Evolutionary conservation across 257 asterid genomes (phyloP).

Genomic region (Jasminum sambac): DNA sequence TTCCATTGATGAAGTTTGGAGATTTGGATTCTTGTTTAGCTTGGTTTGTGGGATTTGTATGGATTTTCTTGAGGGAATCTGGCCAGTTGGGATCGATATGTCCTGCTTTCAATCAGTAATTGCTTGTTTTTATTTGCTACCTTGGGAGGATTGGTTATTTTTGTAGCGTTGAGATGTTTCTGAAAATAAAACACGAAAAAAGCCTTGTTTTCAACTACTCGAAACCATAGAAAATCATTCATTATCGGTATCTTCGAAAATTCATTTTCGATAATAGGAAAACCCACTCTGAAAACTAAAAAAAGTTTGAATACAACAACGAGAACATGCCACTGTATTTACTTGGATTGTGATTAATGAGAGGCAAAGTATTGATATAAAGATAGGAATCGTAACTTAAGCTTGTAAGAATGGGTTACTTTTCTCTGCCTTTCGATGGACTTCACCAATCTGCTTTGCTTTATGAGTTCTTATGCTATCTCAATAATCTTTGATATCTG

Average conservation of each 20-base stretch:
- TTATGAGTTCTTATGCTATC: background rate
- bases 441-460: background rate
- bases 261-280: too few species aligned
- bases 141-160: background rate
- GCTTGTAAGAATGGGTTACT: constrained; percentile 14
- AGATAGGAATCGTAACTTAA: constrained; percentile 2
- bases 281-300: too few species aligned
- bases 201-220: too few species aligned
- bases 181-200: too few species aligned
- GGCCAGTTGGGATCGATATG: background rate
- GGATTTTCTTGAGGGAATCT: background rate
- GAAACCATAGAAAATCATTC: too few species aligned
- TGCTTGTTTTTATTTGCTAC: constrained; percentile 8
- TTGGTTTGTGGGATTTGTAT: constrained; percentile 17
- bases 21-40: background rate
- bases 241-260: too few species aligned
- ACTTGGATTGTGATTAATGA: background rate
- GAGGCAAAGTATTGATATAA: background rate
- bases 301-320: too few species aligned
- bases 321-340: background rate
- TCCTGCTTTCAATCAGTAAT: background rate
- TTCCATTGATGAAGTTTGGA: constrained; percentile 6
- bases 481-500: background rate
- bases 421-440: background rate
- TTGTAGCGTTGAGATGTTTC: background rate